A percentile compares a stretch with the other conserved stretches of the same genome.
Evolutionary conservation across 2,329 filamentous ascomycete species (phyloP).

Genomic region (Lithohypha guttulata): DNA sequence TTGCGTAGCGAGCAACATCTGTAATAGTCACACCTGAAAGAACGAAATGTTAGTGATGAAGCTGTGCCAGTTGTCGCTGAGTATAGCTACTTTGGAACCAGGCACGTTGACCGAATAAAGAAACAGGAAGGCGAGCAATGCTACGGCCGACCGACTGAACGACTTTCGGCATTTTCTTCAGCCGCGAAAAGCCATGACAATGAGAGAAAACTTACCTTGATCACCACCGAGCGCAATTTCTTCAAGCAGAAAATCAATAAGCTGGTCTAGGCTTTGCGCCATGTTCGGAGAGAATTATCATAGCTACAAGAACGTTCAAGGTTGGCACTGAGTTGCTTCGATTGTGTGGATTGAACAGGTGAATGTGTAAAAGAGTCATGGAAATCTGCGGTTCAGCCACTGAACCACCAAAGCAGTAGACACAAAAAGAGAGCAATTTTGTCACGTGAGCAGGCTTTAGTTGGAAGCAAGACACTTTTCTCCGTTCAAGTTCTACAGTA

Average conservation of each 20-base stretch:
- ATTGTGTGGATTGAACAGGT: constrained; percentile 1
- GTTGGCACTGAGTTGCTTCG: too few relatives aligned
- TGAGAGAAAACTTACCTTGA: constrained; percentile 40
- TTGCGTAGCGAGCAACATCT: constrained; percentile 3
- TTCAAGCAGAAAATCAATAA: constrained; percentile 48
- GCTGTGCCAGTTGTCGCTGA: too few relatives aligned
- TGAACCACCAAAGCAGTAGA: too few relatives aligned
- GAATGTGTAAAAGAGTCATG: constrained; percentile 8
- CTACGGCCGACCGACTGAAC: constrained; percentile 4
- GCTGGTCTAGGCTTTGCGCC: constrained; percentile 43
- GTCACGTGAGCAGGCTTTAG: too few relatives aligned
- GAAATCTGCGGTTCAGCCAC: constrained; percentile 1
- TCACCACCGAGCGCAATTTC: constrained; percentile 49
- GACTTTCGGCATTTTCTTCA: background rate
- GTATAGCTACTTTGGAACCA: background rate
- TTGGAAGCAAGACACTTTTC: too few relatives aligned
- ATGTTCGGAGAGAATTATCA: constrained; percentile 24
- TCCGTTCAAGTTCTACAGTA: too few relatives aligned
- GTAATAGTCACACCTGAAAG: background rate
- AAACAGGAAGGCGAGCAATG: constrained; percentile 12
- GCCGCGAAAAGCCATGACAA: too few relatives aligned
- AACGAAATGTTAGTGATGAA: background rate
- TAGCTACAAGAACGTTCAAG: too few relatives aligned
- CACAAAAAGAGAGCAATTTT: background rate
- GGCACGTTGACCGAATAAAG: background rate